These are phyloP conservation scores for Crinitomyces ghanaensis DNA, from an alignment of 805 yeast species.

Conservation along the genomic window DNA sequence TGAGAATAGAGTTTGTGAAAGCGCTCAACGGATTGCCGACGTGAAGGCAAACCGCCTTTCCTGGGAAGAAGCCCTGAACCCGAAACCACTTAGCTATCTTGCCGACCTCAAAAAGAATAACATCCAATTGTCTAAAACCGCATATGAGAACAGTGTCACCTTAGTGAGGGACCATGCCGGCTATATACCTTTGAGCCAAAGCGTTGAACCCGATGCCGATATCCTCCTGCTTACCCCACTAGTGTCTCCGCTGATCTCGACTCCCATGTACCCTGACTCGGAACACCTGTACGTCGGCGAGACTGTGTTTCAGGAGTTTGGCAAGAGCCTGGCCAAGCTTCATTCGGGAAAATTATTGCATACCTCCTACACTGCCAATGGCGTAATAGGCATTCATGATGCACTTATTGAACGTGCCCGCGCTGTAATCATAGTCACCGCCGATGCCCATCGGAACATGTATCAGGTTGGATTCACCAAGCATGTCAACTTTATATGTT, in stretches of 20 bases:
- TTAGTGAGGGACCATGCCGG: slow-evolving; percentile 41
- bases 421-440: slow-evolving; percentile 34
- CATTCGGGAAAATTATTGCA: slow-evolving; percentile 39
- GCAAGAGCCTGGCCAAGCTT: slow-evolving; percentile 34
- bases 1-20: slow-evolving; percentile 29
- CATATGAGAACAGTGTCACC: slow-evolving; percentile 42
- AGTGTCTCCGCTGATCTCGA: slow-evolving; percentile 29
- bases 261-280: slow-evolving; percentile 24
- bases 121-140: slow-evolving; percentile 31
- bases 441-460: slow-evolving; percentile 49
- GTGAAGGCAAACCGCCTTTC: slow-evolving; percentile 32
- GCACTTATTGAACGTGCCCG: slow-evolving; percentile 39
- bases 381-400: slow-evolving; percentile 47
- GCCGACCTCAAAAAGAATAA: slow-evolving; percentile 32
- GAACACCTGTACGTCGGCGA: slow-evolving; percentile 40
- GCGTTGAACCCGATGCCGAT: slow-evolving; percentile 24
- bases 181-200: slow-evolving; percentile 34
- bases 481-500: slow-evolving; percentile 44
- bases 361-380: slow-evolving; percentile 40
- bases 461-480: slow-evolving; percentile 52
- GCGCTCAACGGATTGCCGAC: slow-evolving; percentile 33
- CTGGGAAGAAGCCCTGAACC: slow-evolving; percentile 35
- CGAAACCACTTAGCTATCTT: slow-evolving; percentile 21
- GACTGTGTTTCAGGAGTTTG: slow-evolving; percentile 32
- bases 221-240: slow-evolving; percentile 27